These are phyloP conservation scores for Salix arbutifolia DNA, from an alignment of 345 rosid genomes.

Conservation along the genomic window DNA sequence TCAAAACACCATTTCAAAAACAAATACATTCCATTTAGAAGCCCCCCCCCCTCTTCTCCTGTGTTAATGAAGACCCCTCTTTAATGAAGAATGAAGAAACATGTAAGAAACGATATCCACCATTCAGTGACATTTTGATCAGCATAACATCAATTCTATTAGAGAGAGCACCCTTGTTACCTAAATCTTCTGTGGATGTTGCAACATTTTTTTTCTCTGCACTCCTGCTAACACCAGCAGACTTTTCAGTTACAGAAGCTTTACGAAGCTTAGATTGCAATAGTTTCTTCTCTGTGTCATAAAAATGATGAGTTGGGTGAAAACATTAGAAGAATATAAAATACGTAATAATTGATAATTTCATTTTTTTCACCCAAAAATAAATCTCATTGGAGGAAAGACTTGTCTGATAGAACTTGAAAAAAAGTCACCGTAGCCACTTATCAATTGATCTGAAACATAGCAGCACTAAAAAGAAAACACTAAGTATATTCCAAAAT, in stretches of 20 bases:
- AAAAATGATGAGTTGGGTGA: constrained; percentile 1
- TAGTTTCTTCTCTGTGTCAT: constrained; percentile 76
- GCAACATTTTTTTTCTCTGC: constrained; percentile 51
- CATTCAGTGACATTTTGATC: background rate
- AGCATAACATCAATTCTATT: background rate
- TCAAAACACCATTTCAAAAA: background rate
- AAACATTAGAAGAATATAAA: constrained; percentile 6
- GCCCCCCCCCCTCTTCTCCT: no score
- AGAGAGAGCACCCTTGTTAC: constrained; percentile 25
- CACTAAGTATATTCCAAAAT: background rate
- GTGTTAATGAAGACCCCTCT: background rate
- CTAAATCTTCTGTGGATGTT: constrained; percentile 86
- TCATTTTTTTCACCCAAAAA: background rate
- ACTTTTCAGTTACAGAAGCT: constrained; percentile 56
- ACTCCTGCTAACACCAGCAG: constrained; percentile 38
- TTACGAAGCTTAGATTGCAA: constrained; percentile 81
- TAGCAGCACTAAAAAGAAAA: background rate
- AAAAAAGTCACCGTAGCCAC: background rate
- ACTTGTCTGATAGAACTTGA: background rate
- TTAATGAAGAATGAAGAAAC: background rate
- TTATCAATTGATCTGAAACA: no score
- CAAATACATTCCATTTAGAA: background rate
- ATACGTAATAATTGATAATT: background rate
- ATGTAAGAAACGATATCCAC: background rate
- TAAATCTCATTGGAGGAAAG: background rate